Percentiles rank a stretch among this genome's conserved stretches.
These are phyloP conservation scores for Paramecium sexaurelia DNA, from an alignment of 73 alveolate genomes.

Conservation along the genomic window DNA sequence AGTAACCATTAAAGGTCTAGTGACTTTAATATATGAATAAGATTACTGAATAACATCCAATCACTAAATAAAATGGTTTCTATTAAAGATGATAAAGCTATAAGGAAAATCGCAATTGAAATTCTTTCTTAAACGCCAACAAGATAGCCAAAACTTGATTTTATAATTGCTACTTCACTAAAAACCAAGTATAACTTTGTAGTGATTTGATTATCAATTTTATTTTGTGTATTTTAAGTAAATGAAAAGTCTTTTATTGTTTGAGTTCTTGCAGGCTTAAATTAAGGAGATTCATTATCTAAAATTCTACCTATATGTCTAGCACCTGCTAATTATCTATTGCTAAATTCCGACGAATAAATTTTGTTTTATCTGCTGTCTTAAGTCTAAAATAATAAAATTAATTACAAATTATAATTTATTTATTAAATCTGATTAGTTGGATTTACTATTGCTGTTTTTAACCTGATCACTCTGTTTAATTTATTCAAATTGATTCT, in stretches of 20 bases:
- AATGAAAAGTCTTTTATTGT: background rate
- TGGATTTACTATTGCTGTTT: background rate
- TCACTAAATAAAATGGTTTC: background rate
- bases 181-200: background rate
- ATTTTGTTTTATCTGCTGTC: background rate
- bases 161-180: background rate
- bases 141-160: background rate
- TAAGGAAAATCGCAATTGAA: background rate
- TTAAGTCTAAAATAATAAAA: background rate
- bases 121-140: background rate
- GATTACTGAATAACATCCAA: conserved; percentile 12
- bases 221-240: background rate
- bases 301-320: background rate
- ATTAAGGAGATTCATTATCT: background rate
- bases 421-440: background rate
- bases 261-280: conserved; percentile 3
- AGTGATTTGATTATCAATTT: background rate
- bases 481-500: background rate
- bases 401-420: background rate
- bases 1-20: background rate
- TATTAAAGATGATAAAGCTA: background rate
- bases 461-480: background rate
- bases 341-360: background rate
- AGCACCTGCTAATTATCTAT: background rate
- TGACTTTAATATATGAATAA: background rate